phyloP scores from a whole-genome alignment of 495 filamentous ascomycete species.

The Penicillium samsonianum region DNA sequence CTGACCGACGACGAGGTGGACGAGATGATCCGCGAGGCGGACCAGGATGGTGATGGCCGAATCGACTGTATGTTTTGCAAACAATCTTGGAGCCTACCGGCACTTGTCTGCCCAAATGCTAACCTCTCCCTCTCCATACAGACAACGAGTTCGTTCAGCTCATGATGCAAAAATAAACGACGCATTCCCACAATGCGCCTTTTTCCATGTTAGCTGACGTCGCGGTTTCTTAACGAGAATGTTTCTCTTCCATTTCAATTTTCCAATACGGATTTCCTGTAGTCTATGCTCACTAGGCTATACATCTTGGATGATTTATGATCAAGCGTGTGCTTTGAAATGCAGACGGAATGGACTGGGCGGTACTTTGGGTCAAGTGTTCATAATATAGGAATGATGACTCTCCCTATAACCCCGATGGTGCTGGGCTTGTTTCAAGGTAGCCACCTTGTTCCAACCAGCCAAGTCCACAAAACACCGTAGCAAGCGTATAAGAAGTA shows the following conservation, averaged over 20 bases:
- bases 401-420: background rate
- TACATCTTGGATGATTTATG: conserved; percentile 32
- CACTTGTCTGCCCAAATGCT: conserved; percentile 8
- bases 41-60: conserved; percentile 95
- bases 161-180: conserved; percentile 98
- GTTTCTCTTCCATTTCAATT: conserved; percentile 29
- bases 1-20: conserved; percentile 99
- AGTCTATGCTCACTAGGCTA: conserved; percentile 32
- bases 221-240: conserved; percentile 28
- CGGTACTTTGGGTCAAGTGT: conserved; percentile 16
- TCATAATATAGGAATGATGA: conserved; percentile 13
- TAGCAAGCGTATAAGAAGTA: conserved; percentile 1
- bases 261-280: conserved; percentile 33
- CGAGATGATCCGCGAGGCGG: conserved; percentile 99
- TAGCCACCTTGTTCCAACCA: background rate
- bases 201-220: conserved; percentile 39
- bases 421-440: background rate
- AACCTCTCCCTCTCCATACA: conserved; percentile 34
- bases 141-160: conserved; percentile 99
- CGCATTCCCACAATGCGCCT: conserved; percentile 25
- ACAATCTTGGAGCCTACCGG: background rate
- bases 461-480: background rate
- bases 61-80: conserved; percentile 76
- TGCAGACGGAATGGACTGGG: conserved; percentile 21
- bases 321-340: conserved; percentile 35